A percentile compares a stretch with the other conserved stretches of the same genome.
phyloP scores from a whole-genome alignment of 768 basidiomycete species.

The Candolleomyces aberdarensis region DNA sequence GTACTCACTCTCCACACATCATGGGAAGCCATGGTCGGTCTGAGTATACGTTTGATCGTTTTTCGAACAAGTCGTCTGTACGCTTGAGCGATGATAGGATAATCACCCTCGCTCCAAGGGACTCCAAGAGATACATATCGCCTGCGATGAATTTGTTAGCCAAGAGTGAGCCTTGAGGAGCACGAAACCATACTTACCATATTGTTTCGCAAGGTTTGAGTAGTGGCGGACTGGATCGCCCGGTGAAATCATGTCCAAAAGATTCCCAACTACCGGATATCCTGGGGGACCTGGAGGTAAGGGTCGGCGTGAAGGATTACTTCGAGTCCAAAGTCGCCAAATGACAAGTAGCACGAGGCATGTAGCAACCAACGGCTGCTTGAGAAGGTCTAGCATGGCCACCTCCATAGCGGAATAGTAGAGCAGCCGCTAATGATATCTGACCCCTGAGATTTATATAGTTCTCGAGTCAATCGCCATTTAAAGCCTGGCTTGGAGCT shows the following conservation, averaged over 20 bases:
- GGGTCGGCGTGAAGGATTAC: no score
- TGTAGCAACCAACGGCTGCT: no score
- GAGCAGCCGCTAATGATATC: no score
- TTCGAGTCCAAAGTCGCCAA: no score
- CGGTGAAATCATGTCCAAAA: neutral
- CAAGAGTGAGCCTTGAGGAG: neutral
- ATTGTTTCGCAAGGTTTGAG: neutral
- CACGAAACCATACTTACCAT: neutral
- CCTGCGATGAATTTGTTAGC: neutral
- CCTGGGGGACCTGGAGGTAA: neutral
- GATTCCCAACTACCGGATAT: slow-evolving; percentile 6
- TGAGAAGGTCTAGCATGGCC: no score
- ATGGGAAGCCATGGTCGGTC: slow-evolving; percentile 4
- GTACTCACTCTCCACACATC: slow-evolving; percentile 10
- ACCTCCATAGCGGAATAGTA: no score
- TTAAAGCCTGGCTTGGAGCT: no score
- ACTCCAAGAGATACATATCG: slow-evolving; percentile 14
- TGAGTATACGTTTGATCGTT: slow-evolving; percentile 14
- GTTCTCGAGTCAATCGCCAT: no score
- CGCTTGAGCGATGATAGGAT: slow-evolving; percentile 7
- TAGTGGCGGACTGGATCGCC: neutral
- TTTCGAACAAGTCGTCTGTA: slow-evolving; percentile 13
- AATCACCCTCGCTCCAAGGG: slow-evolving; percentile 10
- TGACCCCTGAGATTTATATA: no score
- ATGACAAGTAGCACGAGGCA: no score